A percentile compares a stretch with the other conserved stretches of the same genome.
These are phyloP conservation scores for Linaria vulgaris DNA, from an alignment of 257 asterid species.

Conservation along the genomic window DNA sequence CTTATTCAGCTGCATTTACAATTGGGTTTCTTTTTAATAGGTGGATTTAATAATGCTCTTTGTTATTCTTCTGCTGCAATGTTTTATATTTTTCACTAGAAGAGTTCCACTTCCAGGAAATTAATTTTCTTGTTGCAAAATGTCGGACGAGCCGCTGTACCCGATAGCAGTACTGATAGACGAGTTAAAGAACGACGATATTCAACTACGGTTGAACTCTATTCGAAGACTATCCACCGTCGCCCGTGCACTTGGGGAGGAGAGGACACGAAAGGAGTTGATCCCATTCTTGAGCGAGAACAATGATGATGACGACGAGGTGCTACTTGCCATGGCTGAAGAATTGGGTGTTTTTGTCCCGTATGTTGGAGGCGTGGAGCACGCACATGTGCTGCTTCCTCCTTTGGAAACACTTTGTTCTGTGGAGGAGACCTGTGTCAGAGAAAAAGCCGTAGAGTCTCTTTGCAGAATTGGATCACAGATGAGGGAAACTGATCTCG, in stretches of 20 bases:
- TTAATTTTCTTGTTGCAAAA: constrained; percentile 29
- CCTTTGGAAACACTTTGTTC: constrained; percentile 91
- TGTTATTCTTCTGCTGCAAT: no score
- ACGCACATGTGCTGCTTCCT: constrained; percentile 85
- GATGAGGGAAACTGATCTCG: constrained; percentile 90
- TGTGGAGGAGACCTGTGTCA: constrained; percentile 90
- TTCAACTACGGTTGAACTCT: constrained; percentile 77
- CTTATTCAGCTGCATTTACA: no score
- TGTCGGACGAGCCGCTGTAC: constrained; percentile 93
- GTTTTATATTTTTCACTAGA: neutral
- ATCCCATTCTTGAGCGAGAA: constrained; percentile 86
- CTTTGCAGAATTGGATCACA: constrained; percentile 88
- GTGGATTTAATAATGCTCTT: no score
- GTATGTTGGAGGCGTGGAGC: constrained; percentile 93
- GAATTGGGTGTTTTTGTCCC: constrained; percentile 92
- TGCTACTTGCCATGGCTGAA: constrained; percentile 91
- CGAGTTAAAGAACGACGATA: constrained; percentile 90
- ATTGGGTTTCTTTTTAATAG: constrained; percentile 6
- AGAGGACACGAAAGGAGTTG: constrained; percentile 83
- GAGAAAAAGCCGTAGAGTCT: constrained; percentile 94
- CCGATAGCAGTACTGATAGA: constrained; percentile 95
- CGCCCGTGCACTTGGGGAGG: constrained; percentile 98
- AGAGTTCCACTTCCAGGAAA: constrained; percentile 23
- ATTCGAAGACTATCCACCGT: constrained; percentile 86
- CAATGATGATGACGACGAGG: constrained; percentile 96